Conservation (phyloP, 108 stramenopile genomes). For the Cylindrotheca closterium region DNA sequence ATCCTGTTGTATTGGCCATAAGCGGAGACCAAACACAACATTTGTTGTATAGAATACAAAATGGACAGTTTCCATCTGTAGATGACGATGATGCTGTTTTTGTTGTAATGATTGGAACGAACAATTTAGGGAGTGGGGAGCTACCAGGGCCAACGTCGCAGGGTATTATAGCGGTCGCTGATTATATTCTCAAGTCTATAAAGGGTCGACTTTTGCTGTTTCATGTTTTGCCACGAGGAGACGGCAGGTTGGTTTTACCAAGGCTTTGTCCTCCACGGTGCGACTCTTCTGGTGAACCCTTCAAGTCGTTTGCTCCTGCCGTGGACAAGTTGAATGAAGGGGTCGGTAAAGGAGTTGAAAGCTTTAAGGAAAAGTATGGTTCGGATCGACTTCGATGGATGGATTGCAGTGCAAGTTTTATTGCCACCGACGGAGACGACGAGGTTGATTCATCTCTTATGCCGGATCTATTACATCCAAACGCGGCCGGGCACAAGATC, state of each 20-base stretch:
- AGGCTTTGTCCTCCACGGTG: conserved; percentile 45
- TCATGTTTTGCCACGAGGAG: conserved; percentile 33
- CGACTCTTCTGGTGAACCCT: conserved; percentile 15
- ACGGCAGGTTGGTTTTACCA: not conserved
- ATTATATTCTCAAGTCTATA: conserved; percentile 23
- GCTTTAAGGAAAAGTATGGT: conserved; percentile 9
- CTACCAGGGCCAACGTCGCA: conserved; percentile 32
- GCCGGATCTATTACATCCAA: conserved; percentile 48
- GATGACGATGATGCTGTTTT: conserved; percentile 28
- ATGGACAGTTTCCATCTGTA: conserved; percentile 18
- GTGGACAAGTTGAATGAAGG: conserved; percentile 27
- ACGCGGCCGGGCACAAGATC: conserved; percentile 28
- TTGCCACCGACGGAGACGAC: not conserved
- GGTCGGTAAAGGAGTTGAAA: conserved; percentile 8
- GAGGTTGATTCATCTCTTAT: conserved; percentile 17
- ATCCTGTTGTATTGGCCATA: conserved; percentile 29
- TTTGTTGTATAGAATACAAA: conserved; percentile 25
- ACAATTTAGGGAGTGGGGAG: conserved; percentile 36
- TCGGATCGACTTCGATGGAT: conserved; percentile 11
- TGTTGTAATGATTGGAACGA: conserved; percentile 37
- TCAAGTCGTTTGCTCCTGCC: conserved; percentile 33
- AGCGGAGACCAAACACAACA: conserved; percentile 36
- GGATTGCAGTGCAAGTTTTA: conserved; percentile 22
- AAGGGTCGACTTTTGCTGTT: conserved; percentile 25
- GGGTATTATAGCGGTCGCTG: conserved; percentile 26